Conservation (phyloP, 139 green algal genomes). For the Zygnema circumcarinatum region DNA sequence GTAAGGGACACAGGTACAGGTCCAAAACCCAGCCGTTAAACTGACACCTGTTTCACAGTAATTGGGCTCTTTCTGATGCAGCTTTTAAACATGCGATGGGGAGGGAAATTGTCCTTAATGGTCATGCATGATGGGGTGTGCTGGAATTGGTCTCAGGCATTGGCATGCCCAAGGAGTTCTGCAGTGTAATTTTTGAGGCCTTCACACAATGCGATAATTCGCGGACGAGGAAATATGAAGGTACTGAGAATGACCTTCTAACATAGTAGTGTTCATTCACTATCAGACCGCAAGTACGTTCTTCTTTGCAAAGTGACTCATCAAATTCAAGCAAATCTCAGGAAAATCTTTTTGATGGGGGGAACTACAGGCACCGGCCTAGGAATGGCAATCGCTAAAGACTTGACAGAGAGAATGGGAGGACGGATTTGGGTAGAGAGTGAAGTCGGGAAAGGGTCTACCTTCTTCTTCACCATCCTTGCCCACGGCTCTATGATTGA, state of each 20-base stretch:
- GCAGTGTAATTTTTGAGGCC: conserved; percentile 44
- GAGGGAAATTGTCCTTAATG: too few relatives aligned
- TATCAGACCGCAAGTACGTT: neutral
- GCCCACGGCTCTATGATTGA: conserved; percentile 34
- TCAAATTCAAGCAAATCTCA: too few relatives aligned
- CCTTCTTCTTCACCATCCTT: conserved; percentile 59
- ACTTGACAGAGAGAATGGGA: conserved; percentile 52
- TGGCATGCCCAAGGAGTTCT: conserved; percentile 43
- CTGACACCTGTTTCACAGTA: neutral
- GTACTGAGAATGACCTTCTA: neutral
- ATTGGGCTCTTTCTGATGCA: neutral
- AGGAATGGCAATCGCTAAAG: conserved; percentile 56
- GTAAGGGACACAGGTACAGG: conserved; percentile 34
- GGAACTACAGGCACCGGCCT: conserved; percentile 49
- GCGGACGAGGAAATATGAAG: conserved; percentile 41
- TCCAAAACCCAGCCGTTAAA: neutral
- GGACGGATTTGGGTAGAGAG: conserved; percentile 57
- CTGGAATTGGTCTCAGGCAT: conserved; percentile 37
- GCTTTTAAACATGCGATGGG: too few relatives aligned
- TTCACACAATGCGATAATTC: conserved; percentile 59
- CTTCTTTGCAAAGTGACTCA: too few relatives aligned
- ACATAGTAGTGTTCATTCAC: conserved; percentile 18
- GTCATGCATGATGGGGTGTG: too few relatives aligned
- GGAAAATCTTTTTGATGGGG: too few relatives aligned
- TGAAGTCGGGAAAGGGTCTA: conserved; percentile 39